phyloP scores from a whole-genome alignment of 139 green algal genomes.

The Chlorella sp. region DNA sequence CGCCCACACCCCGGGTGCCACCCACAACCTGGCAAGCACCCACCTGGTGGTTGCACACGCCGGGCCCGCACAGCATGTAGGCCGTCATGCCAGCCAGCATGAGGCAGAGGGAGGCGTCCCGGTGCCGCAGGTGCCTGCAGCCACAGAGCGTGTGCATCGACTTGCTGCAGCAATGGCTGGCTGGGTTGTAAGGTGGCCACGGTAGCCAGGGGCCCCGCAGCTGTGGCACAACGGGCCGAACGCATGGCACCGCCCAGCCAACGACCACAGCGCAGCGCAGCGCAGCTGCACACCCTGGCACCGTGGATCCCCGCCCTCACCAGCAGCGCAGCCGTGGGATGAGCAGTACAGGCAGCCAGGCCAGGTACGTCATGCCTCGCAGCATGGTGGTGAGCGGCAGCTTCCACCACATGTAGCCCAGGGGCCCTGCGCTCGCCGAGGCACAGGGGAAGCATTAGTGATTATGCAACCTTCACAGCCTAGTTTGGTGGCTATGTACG shows the following conservation, averaged over 20 bases:
- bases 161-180: too few species aligned
- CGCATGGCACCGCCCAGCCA: too few species aligned
- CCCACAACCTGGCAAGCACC: too few species aligned
- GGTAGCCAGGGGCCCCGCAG: too few species aligned
- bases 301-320: neutral
- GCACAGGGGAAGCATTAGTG: too few species aligned
- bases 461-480: too few species aligned
- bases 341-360: neutral
- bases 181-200: too few species aligned
- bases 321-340: neutral
- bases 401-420: neutral
- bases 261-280: too few species aligned
- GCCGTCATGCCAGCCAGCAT: neutral
- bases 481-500: too few species aligned
- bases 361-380: neutral
- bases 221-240: too few species aligned
- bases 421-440: neutral
- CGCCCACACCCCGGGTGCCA: too few species aligned
- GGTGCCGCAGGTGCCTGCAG: neutral
- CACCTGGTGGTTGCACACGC: conserved; percentile 3
- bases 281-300: neutral
- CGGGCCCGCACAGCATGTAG: neutral
- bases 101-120: neutral
- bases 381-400: neutral
- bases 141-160: neutral